Percentiles rank a stretch among this genome's conserved stretches.
phyloP scores from a whole-genome alignment of 179 eudicot species.

The Carnegiea gigantea region DNA sequence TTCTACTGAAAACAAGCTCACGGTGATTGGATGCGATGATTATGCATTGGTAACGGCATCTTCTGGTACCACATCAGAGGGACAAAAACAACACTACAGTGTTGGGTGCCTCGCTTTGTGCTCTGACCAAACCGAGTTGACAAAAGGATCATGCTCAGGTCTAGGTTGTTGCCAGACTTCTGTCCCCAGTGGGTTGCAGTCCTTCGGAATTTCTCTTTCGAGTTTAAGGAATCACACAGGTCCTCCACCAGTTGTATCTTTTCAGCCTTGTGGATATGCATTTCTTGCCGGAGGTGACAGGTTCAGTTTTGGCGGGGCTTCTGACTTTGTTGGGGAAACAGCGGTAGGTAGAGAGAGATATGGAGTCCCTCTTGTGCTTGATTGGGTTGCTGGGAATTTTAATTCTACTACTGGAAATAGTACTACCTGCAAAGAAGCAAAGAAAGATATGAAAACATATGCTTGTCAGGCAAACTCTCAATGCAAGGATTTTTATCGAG shows the following conservation, averaged over 20 bases:
- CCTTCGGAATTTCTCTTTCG: background rate
- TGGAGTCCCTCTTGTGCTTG: conserved; percentile 31
- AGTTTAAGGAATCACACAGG: conserved; percentile 26
- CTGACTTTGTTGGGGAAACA: conserved; percentile 3
- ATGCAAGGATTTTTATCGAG: conserved; percentile 7
- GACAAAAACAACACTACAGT: background rate
- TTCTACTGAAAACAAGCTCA: conserved; percentile 39
- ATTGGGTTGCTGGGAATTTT: conserved; percentile 34
- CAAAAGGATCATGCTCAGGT: conserved; percentile 40
- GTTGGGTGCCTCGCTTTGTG: conserved; percentile 38
- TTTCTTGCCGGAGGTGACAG: conserved; percentile 26
- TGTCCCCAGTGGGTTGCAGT: conserved; percentile 35
- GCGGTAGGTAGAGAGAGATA: background rate
- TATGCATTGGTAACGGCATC: background rate
- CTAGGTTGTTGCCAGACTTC: conserved; percentile 53
- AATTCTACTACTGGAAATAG: background rate
- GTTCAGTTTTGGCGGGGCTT: conserved; percentile 24
- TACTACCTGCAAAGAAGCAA: conserved; percentile 27
- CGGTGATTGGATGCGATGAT: conserved; percentile 47
- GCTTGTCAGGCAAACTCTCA: conserved; percentile 23
- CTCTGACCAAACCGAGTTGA: conserved; percentile 24
- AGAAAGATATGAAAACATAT: conserved; percentile 13
- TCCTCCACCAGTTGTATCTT: conserved; percentile 9
- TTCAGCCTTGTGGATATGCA: conserved; percentile 29
- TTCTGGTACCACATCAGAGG: background rate